A percentile compares a stretch with the other conserved stretches of the same genome.
Conservation (phyloP, 2,329 filamentous ascomycete genomes). For the Phaeosphaeria sp. region DNA sequence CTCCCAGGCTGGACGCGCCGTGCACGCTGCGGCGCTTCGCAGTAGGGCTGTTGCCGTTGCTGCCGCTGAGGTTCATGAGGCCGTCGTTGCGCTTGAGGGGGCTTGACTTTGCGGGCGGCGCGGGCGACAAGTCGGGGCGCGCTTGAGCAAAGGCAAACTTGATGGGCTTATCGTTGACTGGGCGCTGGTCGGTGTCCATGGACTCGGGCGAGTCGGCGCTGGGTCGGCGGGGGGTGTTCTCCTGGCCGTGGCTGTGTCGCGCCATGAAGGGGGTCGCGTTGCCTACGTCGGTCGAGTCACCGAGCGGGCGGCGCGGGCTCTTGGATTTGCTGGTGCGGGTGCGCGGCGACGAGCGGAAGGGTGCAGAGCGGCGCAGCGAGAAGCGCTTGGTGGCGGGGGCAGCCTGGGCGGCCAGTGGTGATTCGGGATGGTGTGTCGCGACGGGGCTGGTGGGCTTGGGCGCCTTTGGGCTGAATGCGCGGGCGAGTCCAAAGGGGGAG, state of each 20-base stretch:
- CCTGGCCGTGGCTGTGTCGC: constrained; percentile 56
- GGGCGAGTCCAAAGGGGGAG: constrained; percentile 53
- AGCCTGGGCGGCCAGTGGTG: constrained; percentile 61
- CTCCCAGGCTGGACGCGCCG: constrained; percentile 66
- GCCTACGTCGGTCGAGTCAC: constrained; percentile 71
- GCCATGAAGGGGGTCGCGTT: constrained; percentile 65
- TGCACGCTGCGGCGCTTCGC: constrained; percentile 91
- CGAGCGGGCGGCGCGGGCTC: constrained; percentile 78
- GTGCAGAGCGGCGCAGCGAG: constrained; percentile 55
- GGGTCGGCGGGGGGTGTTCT: constrained; percentile 47
- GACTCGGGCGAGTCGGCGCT: constrained; percentile 31
- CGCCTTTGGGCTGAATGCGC: constrained; percentile 53
- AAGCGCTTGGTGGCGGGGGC: constrained; percentile 67
- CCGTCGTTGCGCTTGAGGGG: constrained; percentile 92
- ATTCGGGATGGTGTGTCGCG: constrained; percentile 62
- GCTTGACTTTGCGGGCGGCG: constrained; percentile 70
- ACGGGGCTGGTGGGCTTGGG: constrained; percentile 57
- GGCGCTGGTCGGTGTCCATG: constrained; percentile 51
- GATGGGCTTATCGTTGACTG: constrained; percentile 53
- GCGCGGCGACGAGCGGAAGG: constrained; percentile 64
- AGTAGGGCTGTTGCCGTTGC: constrained; percentile 80
- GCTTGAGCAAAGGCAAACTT: constrained; percentile 53
- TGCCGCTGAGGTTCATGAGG: constrained; percentile 84
- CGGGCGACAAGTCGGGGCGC: constrained; percentile 37
- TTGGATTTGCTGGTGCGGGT: constrained; percentile 71